Conservation (phyloP, 768 basidiomycete genomes). For the Mycena epipterygia region DNA sequence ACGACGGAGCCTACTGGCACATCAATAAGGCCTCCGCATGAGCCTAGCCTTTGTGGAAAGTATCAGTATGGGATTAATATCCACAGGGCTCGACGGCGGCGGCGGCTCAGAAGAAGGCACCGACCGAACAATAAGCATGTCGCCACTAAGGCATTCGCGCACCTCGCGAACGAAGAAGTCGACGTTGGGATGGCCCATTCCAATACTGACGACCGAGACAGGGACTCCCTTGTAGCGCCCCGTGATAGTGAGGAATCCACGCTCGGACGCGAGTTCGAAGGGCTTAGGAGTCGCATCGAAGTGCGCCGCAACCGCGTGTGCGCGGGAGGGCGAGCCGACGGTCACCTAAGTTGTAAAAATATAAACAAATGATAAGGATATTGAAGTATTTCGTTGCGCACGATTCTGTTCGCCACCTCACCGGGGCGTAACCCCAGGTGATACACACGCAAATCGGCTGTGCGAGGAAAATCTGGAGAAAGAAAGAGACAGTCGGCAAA, state of each 20-base stretch:
- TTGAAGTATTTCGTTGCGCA: conserved; percentile 50
- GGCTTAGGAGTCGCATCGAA: conserved; percentile 72
- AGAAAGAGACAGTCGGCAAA: not conserved
- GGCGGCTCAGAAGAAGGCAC: conserved; percentile 32
- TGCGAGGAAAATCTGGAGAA: conserved; percentile 79
- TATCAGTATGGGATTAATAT: conserved; percentile 18
- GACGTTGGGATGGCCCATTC: conserved; percentile 87
- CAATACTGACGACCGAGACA: conserved; percentile 82
- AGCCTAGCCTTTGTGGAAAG: conserved; percentile 72
- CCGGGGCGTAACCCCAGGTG: conserved; percentile 82
- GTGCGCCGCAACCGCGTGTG: conserved; percentile 67
- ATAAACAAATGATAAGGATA: not conserved
- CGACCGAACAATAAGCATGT: conserved; percentile 66
- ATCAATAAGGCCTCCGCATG: conserved; percentile 80
- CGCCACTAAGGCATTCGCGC: conserved; percentile 78
- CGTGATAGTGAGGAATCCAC: conserved; percentile 82
- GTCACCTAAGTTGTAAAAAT: conserved; percentile 60
- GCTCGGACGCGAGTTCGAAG: conserved; percentile 77
- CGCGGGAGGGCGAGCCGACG: conserved; percentile 81
- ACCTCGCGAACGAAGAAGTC: conserved; percentile 90
- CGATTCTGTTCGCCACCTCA: conserved; percentile 86
- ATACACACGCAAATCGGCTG: conserved; percentile 80
- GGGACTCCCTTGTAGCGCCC: conserved; percentile 75
- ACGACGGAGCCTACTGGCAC: conserved; percentile 84
- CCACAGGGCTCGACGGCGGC: conserved; percentile 17